phyloP scores from a whole-genome alignment of 805 yeast species.

The Ogataea ganodermae region DNA sequence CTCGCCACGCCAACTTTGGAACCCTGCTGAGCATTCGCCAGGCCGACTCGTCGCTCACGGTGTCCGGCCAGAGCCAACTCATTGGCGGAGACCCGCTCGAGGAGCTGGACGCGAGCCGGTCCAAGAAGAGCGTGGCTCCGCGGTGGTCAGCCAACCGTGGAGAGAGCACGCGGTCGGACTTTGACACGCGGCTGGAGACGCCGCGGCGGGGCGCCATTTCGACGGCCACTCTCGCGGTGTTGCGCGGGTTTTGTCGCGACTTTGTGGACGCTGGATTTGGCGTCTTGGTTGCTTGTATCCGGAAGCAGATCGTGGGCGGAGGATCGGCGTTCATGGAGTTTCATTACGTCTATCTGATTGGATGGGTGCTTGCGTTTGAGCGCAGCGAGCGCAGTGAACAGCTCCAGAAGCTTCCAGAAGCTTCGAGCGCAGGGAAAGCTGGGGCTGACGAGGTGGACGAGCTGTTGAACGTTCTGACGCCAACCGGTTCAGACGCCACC shows the following conservation, averaged over 20 bases:
- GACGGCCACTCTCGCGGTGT: conserved; percentile 30
- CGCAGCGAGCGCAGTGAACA: conserved; percentile 25
- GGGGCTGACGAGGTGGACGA: too few species aligned
- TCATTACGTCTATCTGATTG: conserved; percentile 58
- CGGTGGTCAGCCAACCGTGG: conserved; percentile 17
- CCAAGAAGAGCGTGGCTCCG: conserved; percentile 50
- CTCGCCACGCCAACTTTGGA: conserved; percentile 89
- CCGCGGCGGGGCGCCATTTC: conserved; percentile 34
- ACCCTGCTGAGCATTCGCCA: conserved; percentile 74
- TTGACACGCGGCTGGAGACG: conserved; percentile 30
- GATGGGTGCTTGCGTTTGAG: conserved; percentile 80
- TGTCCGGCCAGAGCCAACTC: conserved; percentile 66
- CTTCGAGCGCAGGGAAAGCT: too few species aligned
- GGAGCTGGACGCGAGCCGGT: conserved; percentile 64
- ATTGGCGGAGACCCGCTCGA: conserved; percentile 50
- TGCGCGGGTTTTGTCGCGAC: conserved; percentile 51
- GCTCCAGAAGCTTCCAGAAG: too few species aligned
- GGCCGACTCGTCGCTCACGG: conserved; percentile 58
- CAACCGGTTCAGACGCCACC: too few species aligned
- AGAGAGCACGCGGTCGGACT: conserved; percentile 32
- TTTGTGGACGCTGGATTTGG: conserved; percentile 79
- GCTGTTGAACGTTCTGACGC: too few species aligned
- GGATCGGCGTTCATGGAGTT: conserved; percentile 31
- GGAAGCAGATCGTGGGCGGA: conserved; percentile 32
- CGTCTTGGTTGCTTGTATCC: conserved; percentile 54